Evolutionary conservation across 495 filamentous ascomycete genomes (phyloP).

Genomic region (Neurospora sp.): DNA sequence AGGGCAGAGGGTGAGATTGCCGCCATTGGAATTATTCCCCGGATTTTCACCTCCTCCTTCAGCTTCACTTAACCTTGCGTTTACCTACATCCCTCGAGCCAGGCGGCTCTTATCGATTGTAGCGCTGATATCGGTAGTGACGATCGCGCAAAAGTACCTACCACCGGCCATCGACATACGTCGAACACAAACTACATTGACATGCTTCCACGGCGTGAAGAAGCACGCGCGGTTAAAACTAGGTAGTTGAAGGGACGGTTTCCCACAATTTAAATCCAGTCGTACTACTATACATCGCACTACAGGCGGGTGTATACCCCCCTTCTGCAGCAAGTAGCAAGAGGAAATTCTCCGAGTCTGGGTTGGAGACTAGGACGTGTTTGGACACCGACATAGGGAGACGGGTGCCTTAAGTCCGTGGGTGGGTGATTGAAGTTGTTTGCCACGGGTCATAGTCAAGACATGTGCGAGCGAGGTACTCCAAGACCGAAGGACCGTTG

Average conservation of each 20-base stretch:
- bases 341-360: background rate
- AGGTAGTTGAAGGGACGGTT: background rate
- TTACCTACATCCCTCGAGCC: too few species aligned
- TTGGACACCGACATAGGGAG: background rate
- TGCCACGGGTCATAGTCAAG: too few species aligned
- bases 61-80: too few species aligned
- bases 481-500: too few species aligned
- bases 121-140: background rate
- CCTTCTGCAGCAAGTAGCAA: background rate
- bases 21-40: too few species aligned
- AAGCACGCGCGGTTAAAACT: background rate
- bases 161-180: background rate
- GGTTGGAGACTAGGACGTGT: background rate
- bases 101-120: too few species aligned
- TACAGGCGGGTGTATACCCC: background rate
- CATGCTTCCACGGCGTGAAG: background rate
- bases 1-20: too few species aligned
- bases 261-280: background rate
- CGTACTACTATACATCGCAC: background rate
- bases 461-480: too few species aligned
- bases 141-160: background rate
- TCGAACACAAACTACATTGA: background rate
- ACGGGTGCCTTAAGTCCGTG: too few species aligned
- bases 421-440: too few species aligned
- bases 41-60: too few species aligned